A percentile compares a stretch with the other conserved stretches of the same genome.
phyloP scores from a whole-genome alignment of 2,329 filamentous ascomycete species.

The Colletotrichum zoysiae region DNA sequence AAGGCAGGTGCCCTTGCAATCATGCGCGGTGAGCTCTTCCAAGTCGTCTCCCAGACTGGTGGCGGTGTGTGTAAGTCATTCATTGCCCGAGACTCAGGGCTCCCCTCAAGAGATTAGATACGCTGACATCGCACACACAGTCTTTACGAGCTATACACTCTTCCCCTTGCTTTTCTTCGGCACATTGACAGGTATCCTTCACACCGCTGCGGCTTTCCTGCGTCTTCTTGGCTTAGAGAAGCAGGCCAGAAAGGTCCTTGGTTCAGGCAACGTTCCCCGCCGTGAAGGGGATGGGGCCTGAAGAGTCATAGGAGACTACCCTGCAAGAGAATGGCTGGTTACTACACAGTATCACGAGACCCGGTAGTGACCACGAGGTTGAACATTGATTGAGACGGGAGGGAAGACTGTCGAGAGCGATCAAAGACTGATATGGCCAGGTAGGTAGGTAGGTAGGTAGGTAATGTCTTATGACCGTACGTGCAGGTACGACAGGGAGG shows the following conservation, averaged over 20 bases:
- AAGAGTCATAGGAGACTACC: not conserved
- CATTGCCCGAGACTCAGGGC: no score
- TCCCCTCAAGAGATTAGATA: not conserved
- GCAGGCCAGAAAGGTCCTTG: constrained; percentile 20
- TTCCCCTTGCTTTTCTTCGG: constrained; percentile 54
- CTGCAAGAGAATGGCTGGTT: not conserved
- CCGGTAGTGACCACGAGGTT: not conserved
- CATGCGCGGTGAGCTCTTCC: constrained; percentile 58
- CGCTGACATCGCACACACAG: constrained; percentile 45
- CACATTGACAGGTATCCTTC: constrained; percentile 51
- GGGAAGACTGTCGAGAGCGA: not conserved
- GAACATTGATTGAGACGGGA: constrained; percentile 1
- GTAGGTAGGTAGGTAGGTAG: no score
- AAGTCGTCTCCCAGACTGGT: constrained; percentile 53
- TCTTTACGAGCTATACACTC: constrained; percentile 53
- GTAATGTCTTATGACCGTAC: no score
- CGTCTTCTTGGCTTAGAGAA: constrained; percentile 23
- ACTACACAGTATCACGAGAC: not conserved
- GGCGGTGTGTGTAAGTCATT: constrained; percentile 54
- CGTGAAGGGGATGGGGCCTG: constrained; percentile 24
- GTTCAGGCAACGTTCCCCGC: constrained; percentile 29
- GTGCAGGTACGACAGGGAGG: not conserved
- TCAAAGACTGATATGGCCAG: not conserved
- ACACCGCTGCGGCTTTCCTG: constrained; percentile 43
- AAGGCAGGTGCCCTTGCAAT: constrained; percentile 51